phyloP scores from a whole-genome alignment of 2,329 filamentous ascomycete species.

The Beauveria pseudobassiana region DNA sequence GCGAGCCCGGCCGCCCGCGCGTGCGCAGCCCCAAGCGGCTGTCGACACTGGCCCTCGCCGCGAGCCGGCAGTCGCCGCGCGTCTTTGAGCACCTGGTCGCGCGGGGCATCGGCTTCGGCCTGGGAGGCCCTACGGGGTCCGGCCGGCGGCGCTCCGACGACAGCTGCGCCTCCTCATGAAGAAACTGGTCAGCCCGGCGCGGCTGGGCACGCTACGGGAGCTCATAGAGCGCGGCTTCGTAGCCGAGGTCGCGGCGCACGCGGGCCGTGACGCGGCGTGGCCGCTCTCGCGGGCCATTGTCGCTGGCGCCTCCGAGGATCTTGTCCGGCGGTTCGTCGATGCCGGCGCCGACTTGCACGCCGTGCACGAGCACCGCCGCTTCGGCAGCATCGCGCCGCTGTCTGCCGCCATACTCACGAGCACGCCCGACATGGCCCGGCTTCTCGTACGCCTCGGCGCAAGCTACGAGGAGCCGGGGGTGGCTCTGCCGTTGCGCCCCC shows the following conservation, averaged over 20 bases:
- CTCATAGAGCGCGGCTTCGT: not conserved
- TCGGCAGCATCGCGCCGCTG: not conserved
- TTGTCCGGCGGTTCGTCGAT: not conserved
- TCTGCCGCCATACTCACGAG: not conserved
- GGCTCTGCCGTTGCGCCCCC: not conserved
- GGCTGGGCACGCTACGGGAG: not conserved
- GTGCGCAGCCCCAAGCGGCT: not conserved
- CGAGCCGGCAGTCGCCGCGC: not conserved
- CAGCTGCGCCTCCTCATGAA: constrained; percentile 1
- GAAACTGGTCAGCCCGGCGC: not conserved
- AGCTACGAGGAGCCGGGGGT: not conserved
- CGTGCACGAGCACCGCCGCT: not conserved
- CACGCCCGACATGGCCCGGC: not conserved
- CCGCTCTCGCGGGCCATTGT: constrained; percentile 2
- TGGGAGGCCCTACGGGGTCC: not conserved
- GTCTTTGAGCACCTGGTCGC: not conserved
- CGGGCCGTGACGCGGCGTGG: not conserved
- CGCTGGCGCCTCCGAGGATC: not conserved
- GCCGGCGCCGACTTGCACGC: not conserved
- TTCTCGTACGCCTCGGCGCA: not conserved
- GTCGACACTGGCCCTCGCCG: not conserved
- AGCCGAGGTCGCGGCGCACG: not conserved
- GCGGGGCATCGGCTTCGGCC: not conserved
- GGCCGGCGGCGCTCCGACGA: not conserved
- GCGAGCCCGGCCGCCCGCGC: not conserved